A percentile compares a stretch with the other conserved stretches of the same genome.
phyloP scores from a whole-genome alignment of 2,329 filamentous ascomycete genomes.

The Cercospora zeae-maydis region DNA sequence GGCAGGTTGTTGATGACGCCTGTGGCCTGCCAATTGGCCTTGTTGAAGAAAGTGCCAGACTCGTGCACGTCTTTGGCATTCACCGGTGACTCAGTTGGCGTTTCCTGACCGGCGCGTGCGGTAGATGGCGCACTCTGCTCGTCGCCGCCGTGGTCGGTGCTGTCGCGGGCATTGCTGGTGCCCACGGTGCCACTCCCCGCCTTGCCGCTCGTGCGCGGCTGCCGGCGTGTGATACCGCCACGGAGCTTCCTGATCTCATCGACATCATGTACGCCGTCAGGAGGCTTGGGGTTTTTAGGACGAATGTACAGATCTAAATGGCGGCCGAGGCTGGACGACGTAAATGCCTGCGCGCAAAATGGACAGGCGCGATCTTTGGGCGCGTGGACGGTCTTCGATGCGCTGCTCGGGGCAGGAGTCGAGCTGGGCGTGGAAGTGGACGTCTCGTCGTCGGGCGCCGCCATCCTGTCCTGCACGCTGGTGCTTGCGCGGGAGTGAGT shows the following conservation, averaged over 20 bases:
- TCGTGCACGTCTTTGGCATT: constrained; percentile 16
- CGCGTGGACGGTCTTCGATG: constrained; percentile 42
- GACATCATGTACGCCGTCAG: constrained; percentile 85
- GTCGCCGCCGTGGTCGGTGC: background rate
- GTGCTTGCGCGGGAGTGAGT: background rate
- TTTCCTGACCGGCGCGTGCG: constrained; percentile 8
- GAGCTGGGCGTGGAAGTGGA: constrained; percentile 28
- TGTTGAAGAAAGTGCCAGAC: constrained; percentile 48
- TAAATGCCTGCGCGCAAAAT: constrained; percentile 86
- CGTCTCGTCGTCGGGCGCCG: constrained; percentile 19
- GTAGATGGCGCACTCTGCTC: background rate
- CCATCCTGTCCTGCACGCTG: background rate
- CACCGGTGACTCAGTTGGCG: constrained; percentile 24
- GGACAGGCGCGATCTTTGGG: constrained; percentile 81
- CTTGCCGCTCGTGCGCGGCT: constrained; percentile 57
- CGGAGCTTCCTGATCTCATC: constrained; percentile 81
- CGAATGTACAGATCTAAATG: constrained; percentile 94
- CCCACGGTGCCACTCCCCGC: constrained; percentile 14
- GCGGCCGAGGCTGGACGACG: constrained; percentile 86
- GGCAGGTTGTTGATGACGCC: constrained; percentile 75
- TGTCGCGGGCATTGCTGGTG: constrained; percentile 7
- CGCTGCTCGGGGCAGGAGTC: constrained; percentile 14
- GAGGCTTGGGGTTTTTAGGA: constrained; percentile 81
- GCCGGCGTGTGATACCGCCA: constrained; percentile 79
- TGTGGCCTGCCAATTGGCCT: constrained; percentile 69